Evolutionary conservation across 2,329 filamentous ascomycete genomes (phyloP).

Genomic region (Trichoderma semiorbis): DNA sequence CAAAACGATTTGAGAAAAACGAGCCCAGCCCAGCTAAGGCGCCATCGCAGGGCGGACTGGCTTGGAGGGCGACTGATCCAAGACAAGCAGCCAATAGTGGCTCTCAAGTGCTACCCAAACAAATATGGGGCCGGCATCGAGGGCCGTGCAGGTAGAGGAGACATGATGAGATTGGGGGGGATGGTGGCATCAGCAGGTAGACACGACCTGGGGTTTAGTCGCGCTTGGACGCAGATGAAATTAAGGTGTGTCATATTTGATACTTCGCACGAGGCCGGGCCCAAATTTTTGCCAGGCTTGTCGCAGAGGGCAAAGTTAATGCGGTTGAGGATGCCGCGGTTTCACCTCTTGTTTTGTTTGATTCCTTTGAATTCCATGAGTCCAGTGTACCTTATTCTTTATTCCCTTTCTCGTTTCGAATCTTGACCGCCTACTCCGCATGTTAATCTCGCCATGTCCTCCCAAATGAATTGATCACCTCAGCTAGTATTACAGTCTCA

Average conservation of each 20-base stretch:
- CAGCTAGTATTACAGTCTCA: not conserved
- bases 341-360: not conserved
- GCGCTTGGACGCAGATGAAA: constrained; percentile 11
- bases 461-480: not conserved
- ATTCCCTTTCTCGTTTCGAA: not conserved
- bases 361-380: not conserved
- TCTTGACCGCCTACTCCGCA: not conserved
- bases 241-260: constrained; percentile 17
- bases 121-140: constrained; percentile 2
- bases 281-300: not conserved
- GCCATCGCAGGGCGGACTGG: constrained; percentile 16
- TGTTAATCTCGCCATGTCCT: not conserved
- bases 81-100: constrained; percentile 1
- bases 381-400: not conserved
- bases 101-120: constrained; percentile 9
- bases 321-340: not conserved
- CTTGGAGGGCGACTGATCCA: not conserved
- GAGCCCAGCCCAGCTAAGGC: not conserved
- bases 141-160: not conserved
- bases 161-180: not conserved
- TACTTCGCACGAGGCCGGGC: not conserved
- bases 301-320: not conserved
- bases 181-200: not conserved
- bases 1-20: not conserved
- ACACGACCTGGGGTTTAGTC: not conserved